Base-by-base conservation (phyloP, 495 filamentous ascomycete species). In the Xylaria sp. region DNA sequence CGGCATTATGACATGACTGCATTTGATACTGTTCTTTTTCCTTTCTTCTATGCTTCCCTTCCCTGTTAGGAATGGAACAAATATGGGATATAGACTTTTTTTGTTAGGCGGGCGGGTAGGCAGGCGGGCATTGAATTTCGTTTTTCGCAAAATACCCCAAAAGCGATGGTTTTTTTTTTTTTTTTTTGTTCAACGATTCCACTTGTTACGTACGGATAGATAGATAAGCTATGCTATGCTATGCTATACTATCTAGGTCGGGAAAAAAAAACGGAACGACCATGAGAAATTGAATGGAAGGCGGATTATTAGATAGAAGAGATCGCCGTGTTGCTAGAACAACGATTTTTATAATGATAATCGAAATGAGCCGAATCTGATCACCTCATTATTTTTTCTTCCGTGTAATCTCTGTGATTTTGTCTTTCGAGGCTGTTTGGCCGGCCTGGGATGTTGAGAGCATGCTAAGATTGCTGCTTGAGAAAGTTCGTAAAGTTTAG, bases 111-210 rank as follows among this genome's bases (percentile, higher is more conserved):
- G 43, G 9, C 12, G 26, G 15, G 26, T 24, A 11, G 41, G 19
- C 15, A 48, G 35, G 29, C 41, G 66, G 37, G 35, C 2, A 2
- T 15, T 17, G 26, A 5, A 17, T 12, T 59, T 59, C 21, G 33
- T 59, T 68, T 68, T 40, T 40, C 66, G 66, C 52, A 43, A 35
- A 68, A 69, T 69, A 69, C 67, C 67, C 66, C 44, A 43, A 61
- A 69, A 52, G 67, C 58, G 44, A 69, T 69, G 29, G 31, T n/a
- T 69, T 55, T 11, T 11, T 61, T 35, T 17, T 15, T 48, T 40
- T 48, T 35, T n/a, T n/a, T n/a, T n/a, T n/a, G n/a, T n/a, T n/a
- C 15, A 14, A 41, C 24, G 31, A 59, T 50, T 21, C 11, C 4
- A 15, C 12, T 58, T 21, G 24, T 68, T 33, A 15, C 43, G 29